Evolutionary conservation across 83 land plant species (phyloP).

Genomic region (Picea mariana): DNA sequence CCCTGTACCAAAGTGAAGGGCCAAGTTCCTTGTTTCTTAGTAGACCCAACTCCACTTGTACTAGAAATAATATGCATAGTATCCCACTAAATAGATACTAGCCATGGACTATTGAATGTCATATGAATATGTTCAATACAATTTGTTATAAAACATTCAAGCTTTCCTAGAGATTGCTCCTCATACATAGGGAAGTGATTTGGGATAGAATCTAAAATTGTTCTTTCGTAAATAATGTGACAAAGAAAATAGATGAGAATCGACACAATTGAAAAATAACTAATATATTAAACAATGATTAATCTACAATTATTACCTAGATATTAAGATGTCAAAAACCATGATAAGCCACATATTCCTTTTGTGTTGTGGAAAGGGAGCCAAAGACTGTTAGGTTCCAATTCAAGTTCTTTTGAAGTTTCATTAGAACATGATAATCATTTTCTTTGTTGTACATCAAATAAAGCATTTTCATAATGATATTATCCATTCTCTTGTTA

Average conservation of each 20-base stretch:
- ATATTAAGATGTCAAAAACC: slow-evolving; percentile 81
- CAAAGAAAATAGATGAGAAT: neutral
- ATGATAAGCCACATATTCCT: slow-evolving; percentile 95
- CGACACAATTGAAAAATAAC: neutral
- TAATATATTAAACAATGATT: neutral
- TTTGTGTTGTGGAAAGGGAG: slow-evolving; percentile 93
- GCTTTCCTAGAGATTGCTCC: slow-evolving; percentile 78
- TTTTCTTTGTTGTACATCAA: slow-evolving; percentile 34
- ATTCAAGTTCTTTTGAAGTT: slow-evolving; percentile 48
- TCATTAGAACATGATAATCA: slow-evolving; percentile 63
- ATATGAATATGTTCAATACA: slow-evolving; percentile 76
- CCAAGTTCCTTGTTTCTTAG: too few relatives aligned
- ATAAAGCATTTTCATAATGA: neutral
- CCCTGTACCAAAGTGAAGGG: slow-evolving; percentile 49
- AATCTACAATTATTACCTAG: slow-evolving; percentile 52
- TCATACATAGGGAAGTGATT: slow-evolving; percentile 94
- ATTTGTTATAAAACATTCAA: slow-evolving; percentile 85
- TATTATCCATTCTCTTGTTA: too few relatives aligned
- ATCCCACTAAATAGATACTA: slow-evolving; percentile 95
- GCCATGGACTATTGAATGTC: slow-evolving; percentile 84
- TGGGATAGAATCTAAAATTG: slow-evolving; percentile 86
- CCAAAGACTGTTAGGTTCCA: slow-evolving; percentile 96
- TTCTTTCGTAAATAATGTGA: slow-evolving; percentile 72
- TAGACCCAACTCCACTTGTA: too few relatives aligned
- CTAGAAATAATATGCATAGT: slow-evolving; percentile 62